A percentile compares a stretch with the other conserved stretches of the same genome.
phyloP scores from a whole-genome alignment of 176 grass and related monocot species.

The Musa acuminata region DNA sequence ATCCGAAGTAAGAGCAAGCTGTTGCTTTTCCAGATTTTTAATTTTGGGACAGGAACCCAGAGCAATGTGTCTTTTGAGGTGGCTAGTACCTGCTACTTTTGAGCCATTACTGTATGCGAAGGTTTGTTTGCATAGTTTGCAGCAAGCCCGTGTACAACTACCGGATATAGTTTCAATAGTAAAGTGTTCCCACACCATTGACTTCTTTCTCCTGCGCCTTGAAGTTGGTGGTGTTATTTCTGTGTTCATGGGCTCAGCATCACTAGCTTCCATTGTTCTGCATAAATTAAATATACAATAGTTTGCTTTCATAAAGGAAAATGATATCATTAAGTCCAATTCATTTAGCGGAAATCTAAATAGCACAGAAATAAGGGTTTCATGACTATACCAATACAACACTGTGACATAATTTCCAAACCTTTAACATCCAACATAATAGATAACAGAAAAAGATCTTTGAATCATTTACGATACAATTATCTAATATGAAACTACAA shows the following conservation, averaged over 20 bases:
- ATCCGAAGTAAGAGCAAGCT: conserved; percentile 1
- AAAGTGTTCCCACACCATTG: conserved; percentile 11
- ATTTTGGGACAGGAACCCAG: conserved; percentile 18
- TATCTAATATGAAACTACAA: too few species aligned
- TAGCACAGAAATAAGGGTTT: background rate
- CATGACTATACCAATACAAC: background rate
- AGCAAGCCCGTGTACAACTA: conserved; percentile 13
- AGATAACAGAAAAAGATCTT: too few species aligned
- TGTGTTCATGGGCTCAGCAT: background rate
- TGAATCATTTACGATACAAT: too few species aligned
- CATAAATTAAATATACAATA: background rate
- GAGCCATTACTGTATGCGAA: conserved; percentile 15
- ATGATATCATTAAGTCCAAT: background rate
- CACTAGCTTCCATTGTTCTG: conserved; percentile 9
- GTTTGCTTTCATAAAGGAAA: background rate
- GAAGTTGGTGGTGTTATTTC: background rate
- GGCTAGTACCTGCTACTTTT: conserved; percentile 13
- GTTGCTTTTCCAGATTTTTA: conserved; percentile 1
- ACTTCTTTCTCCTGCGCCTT: conserved; percentile 11
- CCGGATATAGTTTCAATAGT: conserved; percentile 9
- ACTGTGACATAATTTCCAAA: background rate
- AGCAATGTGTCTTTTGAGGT: conserved; percentile 15
- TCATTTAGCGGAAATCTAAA: background rate
- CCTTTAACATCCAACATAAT: too few species aligned
- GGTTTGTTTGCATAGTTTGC: conserved; percentile 17